Percentiles rank a stretch among this genome's conserved stretches.
Conservation (phyloP, 371 early-diverging fungal genomes). For the Astathelohania contejeani region DNA sequence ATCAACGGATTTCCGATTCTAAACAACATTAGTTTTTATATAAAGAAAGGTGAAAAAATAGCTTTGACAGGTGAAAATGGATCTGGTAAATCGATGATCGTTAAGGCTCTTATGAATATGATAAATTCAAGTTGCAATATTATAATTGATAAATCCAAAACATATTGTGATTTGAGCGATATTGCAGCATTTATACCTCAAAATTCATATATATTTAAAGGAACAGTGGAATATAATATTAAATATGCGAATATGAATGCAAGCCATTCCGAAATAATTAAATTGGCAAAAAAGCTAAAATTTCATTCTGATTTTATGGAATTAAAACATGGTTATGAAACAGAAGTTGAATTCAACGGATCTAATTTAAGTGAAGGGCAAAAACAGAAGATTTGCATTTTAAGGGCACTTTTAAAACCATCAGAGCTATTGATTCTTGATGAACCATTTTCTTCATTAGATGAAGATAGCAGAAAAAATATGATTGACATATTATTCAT, state of each 20-base stretch:
- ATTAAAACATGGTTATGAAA: constrained; percentile 60
- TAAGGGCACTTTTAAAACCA: constrained; percentile 60
- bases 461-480: constrained; percentile 18
- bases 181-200: constrained; percentile 37
- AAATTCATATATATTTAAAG: constrained; percentile 30
- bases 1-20: constrained; percentile 14
- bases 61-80: constrained; percentile 49
- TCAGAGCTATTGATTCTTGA: constrained; percentile 55
- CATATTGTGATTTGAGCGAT: neutral
- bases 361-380: constrained; percentile 70
- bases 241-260: constrained; percentile 15
- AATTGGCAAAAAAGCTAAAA: constrained; percentile 16
- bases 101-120: constrained; percentile 36
- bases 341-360: constrained; percentile 76
- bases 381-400: constrained; percentile 72
- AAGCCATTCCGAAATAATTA: constrained; percentile 8
- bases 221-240: constrained; percentile 38
- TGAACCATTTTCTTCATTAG: constrained; percentile 54
- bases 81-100: constrained; percentile 43
- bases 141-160: constrained; percentile 27
- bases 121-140: constrained; percentile 27
- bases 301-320: constrained; percentile 24
- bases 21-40: constrained; percentile 30
- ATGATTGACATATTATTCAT: constrained; percentile 19
- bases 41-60: constrained; percentile 47